These are phyloP conservation scores for Amaranthus cruentus DNA, from an alignment of 148 eudicot species.

Conservation along the genomic window DNA sequence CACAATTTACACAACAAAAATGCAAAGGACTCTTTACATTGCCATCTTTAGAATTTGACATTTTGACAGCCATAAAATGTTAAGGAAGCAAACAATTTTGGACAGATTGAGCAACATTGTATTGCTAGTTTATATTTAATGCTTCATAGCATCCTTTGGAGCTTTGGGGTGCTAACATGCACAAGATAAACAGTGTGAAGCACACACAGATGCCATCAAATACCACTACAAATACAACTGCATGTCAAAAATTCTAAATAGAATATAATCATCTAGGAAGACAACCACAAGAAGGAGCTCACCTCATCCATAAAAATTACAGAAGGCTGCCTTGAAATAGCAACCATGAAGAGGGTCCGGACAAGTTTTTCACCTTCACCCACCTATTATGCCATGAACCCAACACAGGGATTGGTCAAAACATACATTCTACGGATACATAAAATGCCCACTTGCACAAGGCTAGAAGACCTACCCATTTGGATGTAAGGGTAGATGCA, in stretches of 20 bases:
- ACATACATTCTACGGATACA: slow-evolving; percentile 15
- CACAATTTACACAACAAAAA: not conserved
- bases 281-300: slow-evolving; percentile 14
- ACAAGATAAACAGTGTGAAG: not conserved
- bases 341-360: slow-evolving; percentile 85
- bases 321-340: slow-evolving; percentile 86
- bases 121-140: not conserved
- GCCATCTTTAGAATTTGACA: not conserved
- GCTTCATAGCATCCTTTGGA: not conserved
- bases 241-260: not conserved
- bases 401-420: slow-evolving; percentile 5
- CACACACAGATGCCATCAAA: not conserved
- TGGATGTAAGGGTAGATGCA: slow-evolving; percentile 94
- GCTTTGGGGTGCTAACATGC: not conserved
- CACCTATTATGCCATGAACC: slow-evolving; percentile 47
- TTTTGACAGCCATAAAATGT: not conserved
- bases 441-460: not conserved
- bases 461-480: slow-evolving; percentile 55
- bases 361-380: slow-evolving; percentile 99
- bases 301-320: slow-evolving; percentile 98
- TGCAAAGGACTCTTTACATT: not conserved
- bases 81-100: not conserved
- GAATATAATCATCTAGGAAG: not conserved
- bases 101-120: not conserved
- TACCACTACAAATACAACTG: not conserved